Evolutionary conservation across 2,329 filamentous ascomycete species (phyloP).

Genomic region (Trichoderma breve): DNA sequence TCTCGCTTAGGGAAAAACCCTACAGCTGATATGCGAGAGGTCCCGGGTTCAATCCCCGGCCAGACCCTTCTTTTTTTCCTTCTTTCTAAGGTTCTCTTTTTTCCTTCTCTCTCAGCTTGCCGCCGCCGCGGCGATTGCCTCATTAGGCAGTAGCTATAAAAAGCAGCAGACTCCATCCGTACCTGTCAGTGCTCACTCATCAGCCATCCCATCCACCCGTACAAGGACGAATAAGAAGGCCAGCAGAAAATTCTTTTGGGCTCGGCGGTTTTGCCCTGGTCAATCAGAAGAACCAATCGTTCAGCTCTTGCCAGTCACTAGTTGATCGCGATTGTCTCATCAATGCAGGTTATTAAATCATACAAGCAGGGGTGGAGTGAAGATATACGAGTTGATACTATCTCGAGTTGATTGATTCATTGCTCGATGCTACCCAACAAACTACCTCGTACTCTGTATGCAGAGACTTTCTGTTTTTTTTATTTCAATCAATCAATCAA

Average conservation of each 20-base stretch:
- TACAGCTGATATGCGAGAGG: constrained; percentile 42
- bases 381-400: neutral
- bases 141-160: neutral
- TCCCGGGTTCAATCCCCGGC: constrained; percentile 48
- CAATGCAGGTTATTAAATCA: neutral
- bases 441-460: neutral
- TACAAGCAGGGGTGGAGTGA: neutral
- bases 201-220: neutral
- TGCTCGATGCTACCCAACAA: neutral
- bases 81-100: constrained; percentile 26
- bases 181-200: neutral
- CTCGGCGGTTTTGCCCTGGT: neutral
- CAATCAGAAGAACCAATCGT: neutral
- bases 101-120: constrained; percentile 15
- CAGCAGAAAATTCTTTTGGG: neutral
- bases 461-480: neutral
- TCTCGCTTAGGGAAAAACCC: constrained; percentile 62
- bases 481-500: neutral
- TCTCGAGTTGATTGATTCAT: neutral
- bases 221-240: neutral
- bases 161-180: neutral
- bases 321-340: neutral
- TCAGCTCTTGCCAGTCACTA: neutral
- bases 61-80: constrained; percentile 38
- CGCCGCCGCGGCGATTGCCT: neutral